phyloP scores from a whole-genome alignment of 768 basidiomycete species.

The Hericium coralloides region DNA sequence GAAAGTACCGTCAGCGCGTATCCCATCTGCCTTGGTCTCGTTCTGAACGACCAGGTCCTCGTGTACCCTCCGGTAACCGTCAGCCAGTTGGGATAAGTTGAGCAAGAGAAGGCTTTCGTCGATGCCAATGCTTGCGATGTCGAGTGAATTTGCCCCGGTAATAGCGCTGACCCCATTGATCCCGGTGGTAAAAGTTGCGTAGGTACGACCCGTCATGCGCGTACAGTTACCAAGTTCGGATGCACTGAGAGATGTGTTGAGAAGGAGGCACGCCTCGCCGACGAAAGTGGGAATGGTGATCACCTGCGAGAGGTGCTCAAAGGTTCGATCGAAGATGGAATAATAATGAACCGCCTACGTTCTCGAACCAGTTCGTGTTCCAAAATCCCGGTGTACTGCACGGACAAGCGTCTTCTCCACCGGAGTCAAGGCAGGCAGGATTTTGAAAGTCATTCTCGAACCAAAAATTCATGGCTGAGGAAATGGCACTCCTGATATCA shows the following conservation, averaged over 20 bases:
- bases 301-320: too few species aligned
- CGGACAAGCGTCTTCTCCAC: constrained; percentile 19
- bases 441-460: constrained; percentile 20
- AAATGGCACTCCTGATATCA: constrained; percentile 12
- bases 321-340: neutral
- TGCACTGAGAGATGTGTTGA: constrained; percentile 6
- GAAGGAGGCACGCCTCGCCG: constrained; percentile 9
- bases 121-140: constrained; percentile 40
- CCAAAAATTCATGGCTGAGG: constrained; percentile 22
- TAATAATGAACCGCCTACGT: constrained; percentile 2
- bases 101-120: constrained; percentile 6
- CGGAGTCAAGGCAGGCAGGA: constrained; percentile 19
- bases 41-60: constrained; percentile 41
- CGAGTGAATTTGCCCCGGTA: constrained; percentile 58
- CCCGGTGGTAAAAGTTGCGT: constrained; percentile 8
- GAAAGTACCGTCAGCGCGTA: constrained; percentile 37
- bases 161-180: constrained; percentile 32
- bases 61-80: constrained; percentile 46
- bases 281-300: constrained; percentile 9
- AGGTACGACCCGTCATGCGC: constrained; percentile 7
- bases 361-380: constrained; percentile 14
- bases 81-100: constrained; percentile 35
- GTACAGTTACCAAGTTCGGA: constrained; percentile 5
- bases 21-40: constrained; percentile 45
- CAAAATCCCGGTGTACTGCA: constrained; percentile 20